Evolutionary conservation across 2,329 filamentous ascomycete species (phyloP).

Genomic region (Pseudopithomyces maydicus): DNA sequence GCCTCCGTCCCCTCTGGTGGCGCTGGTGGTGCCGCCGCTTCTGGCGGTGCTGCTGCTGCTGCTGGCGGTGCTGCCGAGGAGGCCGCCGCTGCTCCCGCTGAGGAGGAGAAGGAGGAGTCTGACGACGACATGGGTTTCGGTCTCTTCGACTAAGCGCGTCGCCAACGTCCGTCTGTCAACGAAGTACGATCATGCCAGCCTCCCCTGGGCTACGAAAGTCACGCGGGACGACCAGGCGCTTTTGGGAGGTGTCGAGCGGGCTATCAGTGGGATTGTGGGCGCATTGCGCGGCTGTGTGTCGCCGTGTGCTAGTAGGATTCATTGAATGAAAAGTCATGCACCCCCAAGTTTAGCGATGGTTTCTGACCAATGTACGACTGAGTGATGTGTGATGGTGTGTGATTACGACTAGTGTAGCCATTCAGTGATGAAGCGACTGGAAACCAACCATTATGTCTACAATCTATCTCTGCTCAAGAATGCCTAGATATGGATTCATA

Average conservation of each 20-base stretch:
- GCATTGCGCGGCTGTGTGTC: conserved; percentile 23
- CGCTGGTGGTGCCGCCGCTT: conserved; percentile 68
- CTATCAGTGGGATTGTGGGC: conserved; percentile 30
- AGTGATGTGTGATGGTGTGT: too few relatives aligned
- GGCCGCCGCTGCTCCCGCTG: conserved; percentile 65
- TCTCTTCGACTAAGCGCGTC: conserved; percentile 66
- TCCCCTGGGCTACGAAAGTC: conserved; percentile 36
- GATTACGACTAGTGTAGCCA: too few relatives aligned
- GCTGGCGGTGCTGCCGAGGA: conserved; percentile 59
- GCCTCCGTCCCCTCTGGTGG: conserved; percentile 96
- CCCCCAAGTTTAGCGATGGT: conserved; percentile 16
- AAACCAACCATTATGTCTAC: too few relatives aligned
- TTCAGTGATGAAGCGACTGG: too few relatives aligned
- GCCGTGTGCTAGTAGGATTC: conserved; percentile 33
- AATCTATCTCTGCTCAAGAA: too few relatives aligned
- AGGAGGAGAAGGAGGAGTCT: conserved; percentile 78
- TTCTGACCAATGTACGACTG: too few relatives aligned
- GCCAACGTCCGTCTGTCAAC: conserved; percentile 25
- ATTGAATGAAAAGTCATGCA: conserved; percentile 45
- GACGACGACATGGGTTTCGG: conserved; percentile 77
- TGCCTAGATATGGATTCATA: too few relatives aligned
- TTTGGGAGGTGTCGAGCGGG: conserved; percentile 45
- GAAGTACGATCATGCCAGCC: conserved; percentile 35
- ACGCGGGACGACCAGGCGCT: conserved; percentile 36
- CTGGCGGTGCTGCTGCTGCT: conserved; percentile 69